These are phyloP conservation scores for Colletotrichum zoysiae DNA, from an alignment of 2,329 filamentous ascomycete species.

Conservation along the genomic window DNA sequence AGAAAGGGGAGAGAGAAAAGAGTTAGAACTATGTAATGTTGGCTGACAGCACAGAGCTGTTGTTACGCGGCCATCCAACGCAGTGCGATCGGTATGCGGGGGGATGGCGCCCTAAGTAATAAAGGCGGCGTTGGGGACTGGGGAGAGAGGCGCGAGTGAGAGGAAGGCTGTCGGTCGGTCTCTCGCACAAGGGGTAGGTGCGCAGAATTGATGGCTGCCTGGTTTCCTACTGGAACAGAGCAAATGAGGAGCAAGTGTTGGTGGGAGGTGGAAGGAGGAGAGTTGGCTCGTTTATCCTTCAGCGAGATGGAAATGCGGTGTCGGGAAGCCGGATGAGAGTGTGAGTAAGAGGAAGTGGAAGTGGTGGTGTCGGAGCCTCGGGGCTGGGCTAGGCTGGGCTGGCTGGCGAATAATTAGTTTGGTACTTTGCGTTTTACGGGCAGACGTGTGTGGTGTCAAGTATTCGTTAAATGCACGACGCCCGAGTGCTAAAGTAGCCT, in stretches of 20 bases:
- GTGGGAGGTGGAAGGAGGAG: slow-evolving; percentile 5
- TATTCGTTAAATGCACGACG: slow-evolving; percentile 15
- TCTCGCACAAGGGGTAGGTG: slow-evolving; percentile 19
- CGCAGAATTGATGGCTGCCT: slow-evolving; percentile 17
- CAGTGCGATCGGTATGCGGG: slow-evolving; percentile 13
- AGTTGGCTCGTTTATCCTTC: slow-evolving; percentile 29
- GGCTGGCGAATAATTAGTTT: slow-evolving; percentile 40
- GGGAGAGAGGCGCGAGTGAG: slow-evolving; percentile 1
- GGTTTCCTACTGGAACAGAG: slow-evolving; percentile 2
- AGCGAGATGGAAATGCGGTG: slow-evolving; percentile 33
- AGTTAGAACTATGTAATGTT: slow-evolving; percentile 8
- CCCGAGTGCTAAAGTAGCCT: slow-evolving; percentile 25
- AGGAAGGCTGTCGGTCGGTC: slow-evolving; percentile 4
- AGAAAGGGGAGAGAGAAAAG: neutral
- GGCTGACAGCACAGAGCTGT: slow-evolving; percentile 16
- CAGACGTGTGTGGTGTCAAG: slow-evolving; percentile 13
- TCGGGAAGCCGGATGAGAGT: slow-evolving; percentile 33
- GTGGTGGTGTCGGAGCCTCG: slow-evolving; percentile 29
- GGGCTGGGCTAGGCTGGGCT: slow-evolving; percentile 30
- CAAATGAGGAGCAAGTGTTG: slow-evolving; percentile 14
- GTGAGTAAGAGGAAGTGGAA: slow-evolving; percentile 18
- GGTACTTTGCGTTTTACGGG: slow-evolving; percentile 29
- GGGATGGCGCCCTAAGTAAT: slow-evolving; percentile 25
- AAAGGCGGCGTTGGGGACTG: slow-evolving; percentile 9
- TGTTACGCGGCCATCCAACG: slow-evolving; percentile 29